Base-by-base conservation (phyloP, 1,139 yeast genomes). In the Saccharomyces pastorianus region DNA sequence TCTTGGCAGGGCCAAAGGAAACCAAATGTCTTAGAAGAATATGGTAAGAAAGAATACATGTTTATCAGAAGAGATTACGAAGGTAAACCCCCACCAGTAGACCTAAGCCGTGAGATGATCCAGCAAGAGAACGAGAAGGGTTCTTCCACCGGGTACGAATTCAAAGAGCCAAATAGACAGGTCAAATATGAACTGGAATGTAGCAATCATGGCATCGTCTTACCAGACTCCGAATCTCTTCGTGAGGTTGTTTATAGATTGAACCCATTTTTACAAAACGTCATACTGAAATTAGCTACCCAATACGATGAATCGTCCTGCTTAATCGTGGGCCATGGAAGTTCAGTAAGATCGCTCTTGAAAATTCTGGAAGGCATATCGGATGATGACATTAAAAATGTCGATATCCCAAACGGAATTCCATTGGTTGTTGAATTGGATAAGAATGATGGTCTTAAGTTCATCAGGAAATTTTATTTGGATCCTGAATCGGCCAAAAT, bases 351-450 rank as follows among this genome's bases (percentile, higher is more conserved):
- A 58, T 83, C 89, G 25, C 71, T 85, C 38, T 75, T 85, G 54
- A 85, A 85, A 63, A 73, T 82, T 52, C 64, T 86, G 46, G 79
- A 79, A 58, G 71, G 73, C 2, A 78, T 85, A 3, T 75, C 80
- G 48, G 88, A 84, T 62, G 76, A 76, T n/a, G 84, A 80, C 54
- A 85, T 86, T 51, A 79, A 83, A 56, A 74, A 78, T 51, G 77
- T 86, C 51, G 85, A 86, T 65, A 84, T 85, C 8, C 93, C 95
- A 2, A 86, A 88, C 49, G 93, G 90, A 0, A 82, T 86, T 11
- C 95, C 95, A 4, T 71, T 86, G 55, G 80, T 83, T 44, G 73
- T 82, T 57, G 84, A 82, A 58, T 64, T 82, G 44, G 72, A 64
- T 38, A 64, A 79, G 59, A 76, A 76, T 47, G 14, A 51, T 25